phyloP scores from a whole-genome alignment of 139 green algal genomes.

The Chlamydomonas schloesseri region DNA sequence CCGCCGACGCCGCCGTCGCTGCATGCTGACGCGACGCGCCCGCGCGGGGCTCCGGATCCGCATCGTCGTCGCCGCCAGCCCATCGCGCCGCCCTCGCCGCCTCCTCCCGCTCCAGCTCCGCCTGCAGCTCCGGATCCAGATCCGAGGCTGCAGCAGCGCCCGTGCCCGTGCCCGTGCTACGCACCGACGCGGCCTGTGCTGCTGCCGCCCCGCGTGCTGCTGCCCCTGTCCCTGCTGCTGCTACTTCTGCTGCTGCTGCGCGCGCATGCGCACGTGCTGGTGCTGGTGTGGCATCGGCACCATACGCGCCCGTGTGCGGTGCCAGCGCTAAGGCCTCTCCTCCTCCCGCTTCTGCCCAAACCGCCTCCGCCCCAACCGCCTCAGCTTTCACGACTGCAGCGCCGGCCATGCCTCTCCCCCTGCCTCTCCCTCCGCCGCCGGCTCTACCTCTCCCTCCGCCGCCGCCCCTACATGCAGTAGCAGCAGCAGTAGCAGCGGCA shows the following conservation, averaged over 20 bases:
- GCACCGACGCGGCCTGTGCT: no score
- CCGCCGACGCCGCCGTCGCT: background rate
- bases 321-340: background rate
- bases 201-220: background rate
- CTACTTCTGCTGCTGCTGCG: background rate
- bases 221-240: background rate
- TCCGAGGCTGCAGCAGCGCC: background rate
- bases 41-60: background rate
- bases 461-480: no score
- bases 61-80: background rate
- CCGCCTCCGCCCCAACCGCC: no score
- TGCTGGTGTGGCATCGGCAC: background rate
- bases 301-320: background rate
- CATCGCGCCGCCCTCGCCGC: background rate
- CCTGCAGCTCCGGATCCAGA: background rate
- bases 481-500: no score
- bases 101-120: background rate
- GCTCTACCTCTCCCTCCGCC: no score
- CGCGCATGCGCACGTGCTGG: background rate
- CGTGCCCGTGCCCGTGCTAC: background rate
- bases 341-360: no score
- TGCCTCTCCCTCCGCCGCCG: no score
- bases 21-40: background rate
- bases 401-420: no score
- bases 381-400: no score